phyloP scores from a whole-genome alignment of 2,329 filamentous ascomycete genomes.

The Monosporascus sp. region DNA sequence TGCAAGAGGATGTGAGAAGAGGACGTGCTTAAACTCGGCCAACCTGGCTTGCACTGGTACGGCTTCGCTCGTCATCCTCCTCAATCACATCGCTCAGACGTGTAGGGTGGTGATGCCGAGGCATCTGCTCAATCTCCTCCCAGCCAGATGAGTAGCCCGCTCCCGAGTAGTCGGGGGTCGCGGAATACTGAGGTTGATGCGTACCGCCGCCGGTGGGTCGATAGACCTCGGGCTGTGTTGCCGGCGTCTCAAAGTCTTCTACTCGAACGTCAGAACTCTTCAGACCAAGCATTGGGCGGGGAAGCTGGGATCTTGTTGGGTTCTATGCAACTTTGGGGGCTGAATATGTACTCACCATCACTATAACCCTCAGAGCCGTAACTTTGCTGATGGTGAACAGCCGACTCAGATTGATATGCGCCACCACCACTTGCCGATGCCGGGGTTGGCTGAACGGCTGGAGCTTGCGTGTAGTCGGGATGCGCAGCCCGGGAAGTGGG shows the following conservation, averaged over 20 bases:
- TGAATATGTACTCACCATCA: constrained; percentile 65
- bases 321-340: constrained; percentile 59
- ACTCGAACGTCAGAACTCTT: constrained; percentile 47
- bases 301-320: constrained; percentile 55
- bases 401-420: constrained; percentile 36
- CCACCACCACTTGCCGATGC: constrained; percentile 32
- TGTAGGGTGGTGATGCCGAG: constrained; percentile 81
- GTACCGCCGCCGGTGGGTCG: constrained; percentile 24
- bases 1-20: not conserved
- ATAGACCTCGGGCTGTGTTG: constrained; percentile 33
- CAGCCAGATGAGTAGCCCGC: constrained; percentile 65
- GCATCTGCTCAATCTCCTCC: constrained; percentile 56
- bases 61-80: constrained; percentile 76
- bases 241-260: constrained; percentile 56
- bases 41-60: constrained; percentile 64
- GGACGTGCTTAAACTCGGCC: constrained; percentile 37
- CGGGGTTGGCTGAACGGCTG: constrained; percentile 36
- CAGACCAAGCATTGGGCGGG: constrained; percentile 41
- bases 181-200: constrained; percentile 31
- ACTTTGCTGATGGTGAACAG: constrained; percentile 42
- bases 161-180: constrained; percentile 58
- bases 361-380: constrained; percentile 59
- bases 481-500: constrained; percentile 23
- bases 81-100: constrained; percentile 83
- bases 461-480: constrained; percentile 36